These are phyloP conservation scores for Mychonastes homosphaera DNA, from an alignment of 139 green algal species.

Conservation along the genomic window DNA sequence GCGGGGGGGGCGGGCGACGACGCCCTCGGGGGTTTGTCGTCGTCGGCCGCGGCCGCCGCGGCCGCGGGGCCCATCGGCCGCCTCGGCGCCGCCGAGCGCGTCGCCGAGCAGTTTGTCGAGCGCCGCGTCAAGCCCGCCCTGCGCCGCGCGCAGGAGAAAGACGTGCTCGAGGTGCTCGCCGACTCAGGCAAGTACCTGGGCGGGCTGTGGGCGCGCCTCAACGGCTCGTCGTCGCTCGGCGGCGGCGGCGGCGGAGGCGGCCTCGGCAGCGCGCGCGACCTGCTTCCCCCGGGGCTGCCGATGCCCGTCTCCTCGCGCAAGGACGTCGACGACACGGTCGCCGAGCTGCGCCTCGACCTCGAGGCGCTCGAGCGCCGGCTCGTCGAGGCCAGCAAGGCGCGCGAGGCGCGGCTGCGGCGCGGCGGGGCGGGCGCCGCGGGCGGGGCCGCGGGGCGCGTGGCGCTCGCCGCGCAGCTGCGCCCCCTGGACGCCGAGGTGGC, in stretches of 20 bases:
- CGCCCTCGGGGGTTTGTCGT: too few relatives aligned
- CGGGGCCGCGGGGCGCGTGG: conserved; percentile 22
- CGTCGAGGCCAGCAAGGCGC: conserved; percentile 71
- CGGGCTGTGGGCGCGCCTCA: conserved; percentile 69
- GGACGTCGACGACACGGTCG: conserved; percentile 32
- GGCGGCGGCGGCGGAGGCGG: conserved; percentile 6
- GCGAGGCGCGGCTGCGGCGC: conserved; percentile 64
- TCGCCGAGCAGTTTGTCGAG: conserved; percentile 61
- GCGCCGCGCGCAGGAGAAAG: conserved; percentile 32
- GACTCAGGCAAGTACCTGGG: conserved; percentile 36
- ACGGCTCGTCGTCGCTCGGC: too few relatives aligned
- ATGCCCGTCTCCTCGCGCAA: conserved; percentile 31
- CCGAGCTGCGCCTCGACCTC: conserved; percentile 44
- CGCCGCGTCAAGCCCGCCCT: conserved; percentile 56
- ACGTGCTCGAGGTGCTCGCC: conserved; percentile 42
- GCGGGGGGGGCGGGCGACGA: too few relatives aligned
- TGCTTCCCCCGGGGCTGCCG: conserved; percentile 36
- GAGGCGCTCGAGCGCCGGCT: conserved; percentile 67
- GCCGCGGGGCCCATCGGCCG: conserved; percentile 22
- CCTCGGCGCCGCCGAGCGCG: conserved; percentile 51
- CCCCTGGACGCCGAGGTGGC: conserved; percentile 67
- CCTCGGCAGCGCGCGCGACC: background rate
- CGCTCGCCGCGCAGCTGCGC: conserved; percentile 62
- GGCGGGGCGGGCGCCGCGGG: conserved; percentile 28
- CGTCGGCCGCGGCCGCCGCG: background rate